Evolutionary conservation across 441 rosid genomes (phyloP).

Genomic region (Omphalea diandra): DNA sequence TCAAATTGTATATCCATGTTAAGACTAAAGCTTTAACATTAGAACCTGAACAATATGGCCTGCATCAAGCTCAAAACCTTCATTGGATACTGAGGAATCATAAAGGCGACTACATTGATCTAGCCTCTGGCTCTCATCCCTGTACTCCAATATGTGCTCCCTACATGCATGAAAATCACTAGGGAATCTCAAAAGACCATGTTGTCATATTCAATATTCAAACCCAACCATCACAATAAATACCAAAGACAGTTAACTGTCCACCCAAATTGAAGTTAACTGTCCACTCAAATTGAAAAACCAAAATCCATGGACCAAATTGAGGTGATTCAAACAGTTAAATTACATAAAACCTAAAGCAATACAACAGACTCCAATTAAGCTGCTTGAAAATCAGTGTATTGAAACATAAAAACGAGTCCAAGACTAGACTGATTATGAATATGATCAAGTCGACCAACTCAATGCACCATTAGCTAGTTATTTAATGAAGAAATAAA

Average conservation of each 20-base stretch:
- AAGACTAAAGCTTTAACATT: neutral
- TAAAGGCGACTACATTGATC: constrained; percentile 91
- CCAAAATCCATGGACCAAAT: neutral
- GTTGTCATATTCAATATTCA: neutral
- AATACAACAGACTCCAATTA: neutral
- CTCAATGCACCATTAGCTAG: neutral
- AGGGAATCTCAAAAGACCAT: constrained; percentile 18
- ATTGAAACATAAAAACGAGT: neutral
- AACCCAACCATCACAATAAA: constrained; percentile 6
- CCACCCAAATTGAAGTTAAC: neutral
- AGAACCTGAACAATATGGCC: constrained; percentile 86
- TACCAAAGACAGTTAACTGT: neutral
- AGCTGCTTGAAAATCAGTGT: neutral
- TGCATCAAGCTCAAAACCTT: constrained; percentile 88
- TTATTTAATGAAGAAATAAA: neutral
- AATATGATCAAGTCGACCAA: neutral
- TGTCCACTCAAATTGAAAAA: no score
- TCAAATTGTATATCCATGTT: neutral
- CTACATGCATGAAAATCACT: constrained; percentile 40
- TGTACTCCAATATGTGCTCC: constrained; percentile 75
- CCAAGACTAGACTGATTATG: no score
- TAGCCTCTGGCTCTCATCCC: constrained; percentile 89
- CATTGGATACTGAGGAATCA: constrained; percentile 89
- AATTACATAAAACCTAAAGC: neutral
- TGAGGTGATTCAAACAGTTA: neutral